Evolutionary conservation across 441 rosid genomes (phyloP).

Genomic region (Eugenia klotzschiana): DNA sequence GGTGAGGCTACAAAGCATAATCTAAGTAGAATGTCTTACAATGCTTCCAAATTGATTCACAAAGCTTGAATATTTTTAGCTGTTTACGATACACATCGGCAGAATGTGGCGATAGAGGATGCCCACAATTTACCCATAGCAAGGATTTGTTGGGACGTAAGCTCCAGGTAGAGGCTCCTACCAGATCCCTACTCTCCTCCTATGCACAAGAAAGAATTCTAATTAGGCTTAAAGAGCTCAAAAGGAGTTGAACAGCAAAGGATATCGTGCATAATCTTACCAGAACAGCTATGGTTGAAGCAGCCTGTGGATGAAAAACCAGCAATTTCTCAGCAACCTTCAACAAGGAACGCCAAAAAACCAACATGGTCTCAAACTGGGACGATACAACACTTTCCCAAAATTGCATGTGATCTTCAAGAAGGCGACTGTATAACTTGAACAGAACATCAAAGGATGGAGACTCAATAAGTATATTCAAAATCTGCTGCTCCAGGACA

Average conservation of each 20-base stretch:
- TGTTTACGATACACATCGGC: constrained; percentile 38
- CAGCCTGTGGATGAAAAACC: constrained; percentile 40
- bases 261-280: constrained; percentile 27
- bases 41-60: constrained; percentile 47
- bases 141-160: constrained; percentile 47
- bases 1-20: neutral
- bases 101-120: constrained; percentile 63
- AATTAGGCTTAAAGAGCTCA: neutral
- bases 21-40: constrained; percentile 25
- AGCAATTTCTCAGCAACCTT: constrained; percentile 49
- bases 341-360: constrained; percentile 59
- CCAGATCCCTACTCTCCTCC: constrained; percentile 45
- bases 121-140: constrained; percentile 93
- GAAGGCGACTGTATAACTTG: constrained; percentile 38
- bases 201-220: constrained; percentile 11
- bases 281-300: constrained; percentile 19
- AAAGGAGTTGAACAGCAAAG: neutral
- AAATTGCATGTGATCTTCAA: constrained; percentile 57
- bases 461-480: constrained; percentile 43
- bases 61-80: constrained; percentile 40
- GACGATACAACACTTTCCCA: constrained; percentile 51
- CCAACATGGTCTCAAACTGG: constrained; percentile 26
- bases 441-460: constrained; percentile 31
- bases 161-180: constrained; percentile 24
- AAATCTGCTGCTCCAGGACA: constrained; percentile 45